Base-by-base conservation (phyloP, 306 rosid genomes). In the Fagus sylvatica region DNA sequence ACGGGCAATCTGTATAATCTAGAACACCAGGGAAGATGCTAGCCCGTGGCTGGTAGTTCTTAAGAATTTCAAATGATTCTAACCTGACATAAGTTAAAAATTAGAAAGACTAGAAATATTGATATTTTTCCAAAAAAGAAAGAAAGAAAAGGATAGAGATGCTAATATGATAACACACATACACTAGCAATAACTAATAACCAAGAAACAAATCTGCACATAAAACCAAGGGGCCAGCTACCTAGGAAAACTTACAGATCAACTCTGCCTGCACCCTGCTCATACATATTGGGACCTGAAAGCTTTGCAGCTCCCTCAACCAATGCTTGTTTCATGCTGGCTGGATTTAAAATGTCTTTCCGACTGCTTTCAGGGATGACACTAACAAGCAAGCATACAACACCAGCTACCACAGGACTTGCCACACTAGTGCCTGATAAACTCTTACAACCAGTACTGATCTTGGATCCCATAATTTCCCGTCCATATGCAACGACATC, bases 261-360 rank as follows among this genome's bases (percentile, higher is more conserved):
- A 84, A 93, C 98, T 84, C 99, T 85, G 82, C 99, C 99, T 71
- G 99, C 99, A 80, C 99, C 99, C 85, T 95, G 98, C 84, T 95
- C 98, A 72, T 86, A 95, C 90, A 95, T 86, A 84, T 91, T 95
- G 8, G 98, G 96, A 77, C 98, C 96, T 74, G 86, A 48, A 53
- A 95, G 97, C 85, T 89, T 93, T 2, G 96, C 90, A 76, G 99
- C 99, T 79, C 99, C 98, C 91, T 95, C 98, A 22, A 95, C 96
- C 79, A 95, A 89, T 66, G 98, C 99, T 84, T 95, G 99, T 76
- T 95, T 95, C 99, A 93, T 95, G 91, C 98, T 95, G 70, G 99
- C 99, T 0, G 99, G 99, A 87, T 95, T 95, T 81, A 95, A 85
- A 69, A 88, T 83, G 43, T 80, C 73, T 78, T 93, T 90, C 56